Base-by-base conservation (phyloP, 2,329 filamentous ascomycete genomes). In the Hortaea sp. region DNA sequence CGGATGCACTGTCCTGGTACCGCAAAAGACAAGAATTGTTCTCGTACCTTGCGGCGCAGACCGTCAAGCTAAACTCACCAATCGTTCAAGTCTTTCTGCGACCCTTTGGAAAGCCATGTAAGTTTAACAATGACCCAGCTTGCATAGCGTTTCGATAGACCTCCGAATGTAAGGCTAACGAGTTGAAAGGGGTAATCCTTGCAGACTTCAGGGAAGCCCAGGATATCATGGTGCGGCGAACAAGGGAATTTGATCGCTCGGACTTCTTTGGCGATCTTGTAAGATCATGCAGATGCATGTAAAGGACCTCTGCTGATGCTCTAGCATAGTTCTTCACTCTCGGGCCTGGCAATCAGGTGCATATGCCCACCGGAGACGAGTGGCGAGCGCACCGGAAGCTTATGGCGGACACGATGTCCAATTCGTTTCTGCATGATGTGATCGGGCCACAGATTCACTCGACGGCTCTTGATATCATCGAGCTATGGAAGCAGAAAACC, bases 11-110 rank as follows among this genome's bases (percentile, higher is more conserved):
- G 44, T 53, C 54, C 7, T 64, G 66, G 49, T 57, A 66, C 9
- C 58, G 56, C 31, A 55, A 60, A n/a, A 66, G 59, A 6, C 62
- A 45, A 7, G 50, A 55, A 28, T 46, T 58, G 0, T 48, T 49
- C 13, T 31, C 41, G 0, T 57, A 47, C 40, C 39, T 59, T 30
- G 42, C 48, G 6, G 39, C 44, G 13, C 45, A 52, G 7, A 34
- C 43, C 31, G 43, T 39, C 30, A 44, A 49, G 35, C 61, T 67
- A 41, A 51, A 66, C 5, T 65, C 64, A 7, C 69, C 71, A 0
- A 63, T 76, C 47, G 56, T 68, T 5, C 75, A 78, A 52, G 57
- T 70, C 5, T 76, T 76, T 54, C 55, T 74, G 44, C 58, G 60
- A 5, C 72, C 73, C 1, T 62, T 73, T 11, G 50, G 53, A 1